Base-by-base conservation (phyloP, 345 rosid genomes). In the Atalantia buxifolia region DNA sequence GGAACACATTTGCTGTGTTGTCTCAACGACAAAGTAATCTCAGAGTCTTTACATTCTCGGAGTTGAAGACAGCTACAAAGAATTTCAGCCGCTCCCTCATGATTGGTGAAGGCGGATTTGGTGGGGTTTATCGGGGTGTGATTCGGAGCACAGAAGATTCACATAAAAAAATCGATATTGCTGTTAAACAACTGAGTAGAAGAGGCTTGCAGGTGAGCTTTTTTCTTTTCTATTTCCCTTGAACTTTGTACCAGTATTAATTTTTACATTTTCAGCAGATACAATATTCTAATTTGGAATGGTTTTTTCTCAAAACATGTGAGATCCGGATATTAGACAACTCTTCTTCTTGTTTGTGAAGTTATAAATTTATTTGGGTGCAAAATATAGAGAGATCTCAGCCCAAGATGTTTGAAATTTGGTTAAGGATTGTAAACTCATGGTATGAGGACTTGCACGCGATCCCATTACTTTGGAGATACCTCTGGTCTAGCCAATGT, bases 81-180 rank as follows among this genome's bases (percentile, higher is more conserved):
- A 92, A 88, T 76, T 96, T 96, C 83, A 90, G 91, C 84, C 92
- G 98, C 4, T 89, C 98, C 42, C 85, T 96, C 70, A 92, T 96
- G 97, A 80, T 96, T 55, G 97, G 99, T 69, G 99, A 95, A 82
- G 98, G 99, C 69, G 97, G 99, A 30, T 96, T 96, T 59, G 98
- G 99, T 48, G 91, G 95, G 60, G 99, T 96, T 18, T 93, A 87
- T 76, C 87, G 84, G 59, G 98, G 94, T 50, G 79, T 88, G 9
- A 91, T 90, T 63, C 89, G 87, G 35, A 90, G 90, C 86, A 77
- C 80, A 0, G 88, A 88, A 53, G 93, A 91, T 78, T 48, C 86
- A 18, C 88, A 82, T 63, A 90, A 86, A 78, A 96, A 91, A 82
- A 90, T 95, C 8, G 97, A 93, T 45, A 86, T 96, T 72, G 99